These are phyloP conservation scores for Neoboletus brunneissimus DNA, from an alignment of 768 basidiomycete species.

Conservation along the genomic window DNA sequence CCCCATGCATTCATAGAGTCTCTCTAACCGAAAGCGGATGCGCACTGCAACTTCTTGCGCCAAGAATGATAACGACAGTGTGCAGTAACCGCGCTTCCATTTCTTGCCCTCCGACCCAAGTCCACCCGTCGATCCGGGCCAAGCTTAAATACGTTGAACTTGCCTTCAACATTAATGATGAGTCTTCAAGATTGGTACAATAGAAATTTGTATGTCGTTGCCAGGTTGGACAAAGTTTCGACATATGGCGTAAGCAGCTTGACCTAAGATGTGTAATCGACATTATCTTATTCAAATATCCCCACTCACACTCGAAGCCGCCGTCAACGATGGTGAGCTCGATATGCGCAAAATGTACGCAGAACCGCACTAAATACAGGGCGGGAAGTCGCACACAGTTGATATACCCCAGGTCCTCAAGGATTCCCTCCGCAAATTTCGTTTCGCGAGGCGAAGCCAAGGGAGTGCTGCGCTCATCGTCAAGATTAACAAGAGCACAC, in stretches of 20 bases:
- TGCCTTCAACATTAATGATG: too few relatives aligned
- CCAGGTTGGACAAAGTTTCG: too few relatives aligned
- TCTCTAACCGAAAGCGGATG: background rate
- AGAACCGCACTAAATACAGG: background rate
- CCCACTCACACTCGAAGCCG: background rate
- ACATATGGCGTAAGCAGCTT: too few relatives aligned
- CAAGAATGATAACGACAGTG: background rate
- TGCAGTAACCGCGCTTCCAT: background rate
- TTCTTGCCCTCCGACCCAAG: too few relatives aligned
- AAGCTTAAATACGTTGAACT: too few relatives aligned
- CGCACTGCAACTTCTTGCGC: background rate
- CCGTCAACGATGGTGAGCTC: slow-evolving; percentile 22
- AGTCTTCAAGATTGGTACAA: too few relatives aligned
- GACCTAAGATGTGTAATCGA: background rate
- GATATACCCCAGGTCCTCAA: slow-evolving; percentile 82
- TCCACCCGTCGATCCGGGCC: background rate
- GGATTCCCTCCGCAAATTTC: slow-evolving; percentile 79
- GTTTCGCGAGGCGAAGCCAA: slow-evolving; percentile 60
- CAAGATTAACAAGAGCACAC: slow-evolving; percentile 84
- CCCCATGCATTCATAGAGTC: background rate
- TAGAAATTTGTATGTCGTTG: too few relatives aligned
- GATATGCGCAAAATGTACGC: background rate
- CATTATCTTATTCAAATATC: background rate
- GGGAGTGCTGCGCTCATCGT: slow-evolving; percentile 79
- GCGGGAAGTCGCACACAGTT: slow-evolving; percentile 50